Conservation (phyloP, 345 rosid genomes). For the Limnanthes douglasii region DNA sequence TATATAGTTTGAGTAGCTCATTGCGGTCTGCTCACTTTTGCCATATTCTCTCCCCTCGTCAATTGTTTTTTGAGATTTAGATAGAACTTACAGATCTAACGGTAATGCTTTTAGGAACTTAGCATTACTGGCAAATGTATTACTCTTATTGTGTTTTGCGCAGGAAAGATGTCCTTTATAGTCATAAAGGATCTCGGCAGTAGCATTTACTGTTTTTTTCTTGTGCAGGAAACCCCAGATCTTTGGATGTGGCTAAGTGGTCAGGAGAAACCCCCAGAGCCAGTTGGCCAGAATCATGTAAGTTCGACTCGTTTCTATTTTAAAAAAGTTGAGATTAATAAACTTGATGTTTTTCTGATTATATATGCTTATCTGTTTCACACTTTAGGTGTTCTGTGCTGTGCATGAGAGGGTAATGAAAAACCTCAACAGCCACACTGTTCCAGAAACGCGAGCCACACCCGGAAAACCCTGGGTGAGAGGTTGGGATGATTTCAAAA, state of each 20-base stretch:
- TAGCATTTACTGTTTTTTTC: constrained; percentile 1
- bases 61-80: too few species aligned
- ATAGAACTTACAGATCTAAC: too few species aligned
- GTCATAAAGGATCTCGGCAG: background rate
- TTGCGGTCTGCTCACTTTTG: too few species aligned
- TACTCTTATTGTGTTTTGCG: too few species aligned
- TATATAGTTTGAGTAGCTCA: too few species aligned
- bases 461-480: constrained; percentile 21
- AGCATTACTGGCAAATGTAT: too few species aligned
- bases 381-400: constrained; percentile 48
- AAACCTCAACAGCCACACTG: constrained; percentile 17
- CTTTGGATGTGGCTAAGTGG: constrained; percentile 91
- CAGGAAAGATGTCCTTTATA: too few species aligned
- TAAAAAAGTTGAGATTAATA: too few species aligned
- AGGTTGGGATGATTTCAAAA: constrained; percentile 28
- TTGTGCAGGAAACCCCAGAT: constrained; percentile 78
- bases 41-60: too few species aligned
- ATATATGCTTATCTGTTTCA: too few species aligned
- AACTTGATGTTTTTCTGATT: background rate
- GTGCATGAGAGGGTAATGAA: constrained; percentile 45
- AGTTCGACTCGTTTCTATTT: too few species aligned
- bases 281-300: constrained; percentile 55
- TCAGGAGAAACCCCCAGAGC: constrained; percentile 85
- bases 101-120: too few species aligned
- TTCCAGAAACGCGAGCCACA: constrained; percentile 19